Conservation (phyloP, 352 stramenopile genomes). For the Peronospora farinosa region DNA sequence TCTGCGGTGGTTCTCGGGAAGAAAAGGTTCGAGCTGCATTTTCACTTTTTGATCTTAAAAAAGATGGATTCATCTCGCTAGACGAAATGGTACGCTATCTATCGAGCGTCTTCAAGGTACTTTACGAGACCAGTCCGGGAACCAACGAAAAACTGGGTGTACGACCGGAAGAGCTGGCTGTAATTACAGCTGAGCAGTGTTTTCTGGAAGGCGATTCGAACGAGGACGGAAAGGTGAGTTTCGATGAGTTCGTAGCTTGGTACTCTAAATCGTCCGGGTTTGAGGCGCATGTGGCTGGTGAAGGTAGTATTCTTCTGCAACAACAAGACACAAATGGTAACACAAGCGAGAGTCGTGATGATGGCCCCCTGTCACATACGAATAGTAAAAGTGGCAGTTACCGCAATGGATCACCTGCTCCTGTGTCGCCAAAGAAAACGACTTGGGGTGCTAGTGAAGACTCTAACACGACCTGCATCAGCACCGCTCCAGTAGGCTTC, state of each 20-base stretch:
- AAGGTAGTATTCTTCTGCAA: constrained; percentile 23
- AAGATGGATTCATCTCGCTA: constrained; percentile 79
- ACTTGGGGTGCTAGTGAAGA: constrained; percentile 19
- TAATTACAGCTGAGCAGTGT: constrained; percentile 77
- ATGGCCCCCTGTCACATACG: constrained; percentile 6
- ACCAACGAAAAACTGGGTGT: constrained; percentile 53
- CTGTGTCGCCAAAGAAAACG: constrained; percentile 28
- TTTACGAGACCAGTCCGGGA: constrained; percentile 75
- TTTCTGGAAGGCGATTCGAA: constrained; percentile 83
- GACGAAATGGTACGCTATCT: constrained; percentile 88
- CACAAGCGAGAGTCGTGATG: constrained; percentile 11
- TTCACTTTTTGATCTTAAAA: constrained; percentile 81
- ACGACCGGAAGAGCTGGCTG: constrained; percentile 61
- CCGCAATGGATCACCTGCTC: constrained; percentile 14
- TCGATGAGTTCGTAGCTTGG: constrained; percentile 84
- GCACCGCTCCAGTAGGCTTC: constrained; percentile 25
- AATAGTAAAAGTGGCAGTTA: constrained; percentile 15
- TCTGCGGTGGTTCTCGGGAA: constrained; percentile 73
- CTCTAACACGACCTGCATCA: constrained; percentile 5
- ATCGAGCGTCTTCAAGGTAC: constrained; percentile 78
- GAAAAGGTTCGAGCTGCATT: constrained; percentile 86
- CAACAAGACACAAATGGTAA: constrained; percentile 17
- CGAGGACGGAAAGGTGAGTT: constrained; percentile 70
- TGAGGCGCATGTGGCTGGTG: constrained; percentile 32
- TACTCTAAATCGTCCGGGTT: constrained; percentile 61